These are phyloP conservation scores for Agrocybe praecox DNA, from an alignment of 768 basidiomycete species.

Conservation along the genomic window DNA sequence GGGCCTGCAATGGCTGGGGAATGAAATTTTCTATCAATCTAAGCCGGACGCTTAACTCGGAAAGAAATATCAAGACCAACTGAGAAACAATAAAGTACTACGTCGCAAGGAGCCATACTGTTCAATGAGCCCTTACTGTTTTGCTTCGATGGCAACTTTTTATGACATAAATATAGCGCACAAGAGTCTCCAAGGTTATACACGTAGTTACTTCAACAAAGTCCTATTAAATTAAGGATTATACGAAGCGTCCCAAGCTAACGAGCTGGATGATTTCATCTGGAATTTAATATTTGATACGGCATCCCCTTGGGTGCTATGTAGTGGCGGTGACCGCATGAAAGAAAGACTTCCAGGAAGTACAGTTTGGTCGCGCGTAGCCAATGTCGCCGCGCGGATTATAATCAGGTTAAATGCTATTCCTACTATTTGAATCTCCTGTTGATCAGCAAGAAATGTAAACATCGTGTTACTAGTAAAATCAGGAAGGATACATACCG, in stretches of 20 bases:
- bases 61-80: too few species aligned
- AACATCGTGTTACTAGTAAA: not conserved
- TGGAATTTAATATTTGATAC: not conserved
- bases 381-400: not conserved
- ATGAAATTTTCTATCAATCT: too few species aligned
- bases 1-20: too few species aligned
- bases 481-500: not conserved
- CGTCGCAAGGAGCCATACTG: too few species aligned
- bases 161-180: too few species aligned
- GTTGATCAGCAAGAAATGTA: not conserved
- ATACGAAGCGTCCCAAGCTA: not conserved
- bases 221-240: too few species aligned
- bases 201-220: too few species aligned
- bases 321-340: not conserved
- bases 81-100: too few species aligned
- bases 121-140: too few species aligned
- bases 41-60: too few species aligned
- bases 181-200: too few species aligned
- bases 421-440: slow-evolving; percentile 3
- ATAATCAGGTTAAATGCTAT: slow-evolving; percentile 3
- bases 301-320: not conserved
- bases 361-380: not conserved
- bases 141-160: too few species aligned
- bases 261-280: not conserved
- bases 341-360: not conserved